Conservation (phyloP, 2,329 filamentous ascomycete genomes). For the Colletotrichum tamarilloi region DNA sequence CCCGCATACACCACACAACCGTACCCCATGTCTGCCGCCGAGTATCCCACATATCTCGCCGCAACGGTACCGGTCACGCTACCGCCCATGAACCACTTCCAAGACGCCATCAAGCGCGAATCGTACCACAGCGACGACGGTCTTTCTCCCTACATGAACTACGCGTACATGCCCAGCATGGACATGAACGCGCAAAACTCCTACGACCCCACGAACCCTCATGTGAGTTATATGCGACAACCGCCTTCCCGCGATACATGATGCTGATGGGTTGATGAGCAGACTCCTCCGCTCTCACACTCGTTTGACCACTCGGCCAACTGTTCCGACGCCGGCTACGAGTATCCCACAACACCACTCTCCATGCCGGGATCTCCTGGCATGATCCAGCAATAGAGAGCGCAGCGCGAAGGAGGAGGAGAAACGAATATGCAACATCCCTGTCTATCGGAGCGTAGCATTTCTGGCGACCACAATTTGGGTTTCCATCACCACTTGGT, state of each 20-base stretch:
- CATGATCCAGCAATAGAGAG: conserved; percentile 49
- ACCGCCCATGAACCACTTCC: conserved; percentile 73
- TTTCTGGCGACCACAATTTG: not conserved
- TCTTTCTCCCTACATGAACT: conserved; percentile 75
- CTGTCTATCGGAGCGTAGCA: not conserved
- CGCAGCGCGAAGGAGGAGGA: not conserved
- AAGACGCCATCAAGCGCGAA: conserved; percentile 76
- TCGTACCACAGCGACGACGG: conserved; percentile 66
- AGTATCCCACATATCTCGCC: conserved; percentile 69
- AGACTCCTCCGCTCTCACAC: conserved; percentile 84
- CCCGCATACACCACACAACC: conserved; percentile 66
- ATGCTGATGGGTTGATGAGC: conserved; percentile 61
- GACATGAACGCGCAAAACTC: conserved; percentile 70
- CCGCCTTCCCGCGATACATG: conserved; percentile 53
- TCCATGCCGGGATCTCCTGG: conserved; percentile 79
- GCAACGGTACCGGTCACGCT: conserved; percentile 68
- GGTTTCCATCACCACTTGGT: not conserved
- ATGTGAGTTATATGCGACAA: conserved; percentile 73
- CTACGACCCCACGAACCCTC: conserved; percentile 77
- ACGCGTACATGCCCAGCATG: conserved; percentile 72
- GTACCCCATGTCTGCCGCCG: conserved; percentile 63
- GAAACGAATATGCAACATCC: not conserved
- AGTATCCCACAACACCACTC: conserved; percentile 76
- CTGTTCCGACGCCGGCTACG: conserved; percentile 71
- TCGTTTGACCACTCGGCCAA: conserved; percentile 76